phyloP scores from a whole-genome alignment of 1,284 basidiomycete species.

The Leccinum solheimii region DNA sequence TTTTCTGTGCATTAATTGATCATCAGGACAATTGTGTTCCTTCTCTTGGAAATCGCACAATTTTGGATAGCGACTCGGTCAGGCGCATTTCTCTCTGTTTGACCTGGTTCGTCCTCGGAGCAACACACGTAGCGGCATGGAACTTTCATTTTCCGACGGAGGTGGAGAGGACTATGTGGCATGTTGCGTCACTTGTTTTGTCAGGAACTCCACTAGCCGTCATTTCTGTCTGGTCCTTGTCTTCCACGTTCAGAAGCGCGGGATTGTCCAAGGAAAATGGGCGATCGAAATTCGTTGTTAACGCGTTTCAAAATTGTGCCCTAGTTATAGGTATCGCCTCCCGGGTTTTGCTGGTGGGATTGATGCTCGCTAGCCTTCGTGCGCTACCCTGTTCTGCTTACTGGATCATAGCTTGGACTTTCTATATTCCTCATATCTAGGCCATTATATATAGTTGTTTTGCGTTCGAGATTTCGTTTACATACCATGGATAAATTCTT shows the following conservation, averaged over 20 bases:
- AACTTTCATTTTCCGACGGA: neutral
- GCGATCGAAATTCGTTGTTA: neutral
- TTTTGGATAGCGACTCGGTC: neutral
- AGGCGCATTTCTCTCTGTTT: neutral
- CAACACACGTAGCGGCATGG: neutral
- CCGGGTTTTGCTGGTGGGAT: neutral
- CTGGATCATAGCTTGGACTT: neutral
- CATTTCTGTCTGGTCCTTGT: neutral
- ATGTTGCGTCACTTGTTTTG: neutral
- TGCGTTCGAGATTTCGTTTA: neutral
- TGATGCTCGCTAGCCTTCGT: conserved; percentile 1
- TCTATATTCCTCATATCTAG: neutral
- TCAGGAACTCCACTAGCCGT: neutral
- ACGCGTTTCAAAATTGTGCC: neutral
- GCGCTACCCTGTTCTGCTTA: neutral
- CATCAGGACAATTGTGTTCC: neutral
- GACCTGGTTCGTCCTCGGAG: neutral
- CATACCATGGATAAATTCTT: neutral
- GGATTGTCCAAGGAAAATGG: neutral
- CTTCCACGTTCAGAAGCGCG: neutral
- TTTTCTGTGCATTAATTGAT: neutral
- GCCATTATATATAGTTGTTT: neutral
- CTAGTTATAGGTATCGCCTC: neutral
- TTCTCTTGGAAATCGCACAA: neutral
- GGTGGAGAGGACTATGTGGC: neutral